Evolutionary conservation across 768 basidiomycete genomes (phyloP).

Genomic region (Leccinum barrowsii): DNA sequence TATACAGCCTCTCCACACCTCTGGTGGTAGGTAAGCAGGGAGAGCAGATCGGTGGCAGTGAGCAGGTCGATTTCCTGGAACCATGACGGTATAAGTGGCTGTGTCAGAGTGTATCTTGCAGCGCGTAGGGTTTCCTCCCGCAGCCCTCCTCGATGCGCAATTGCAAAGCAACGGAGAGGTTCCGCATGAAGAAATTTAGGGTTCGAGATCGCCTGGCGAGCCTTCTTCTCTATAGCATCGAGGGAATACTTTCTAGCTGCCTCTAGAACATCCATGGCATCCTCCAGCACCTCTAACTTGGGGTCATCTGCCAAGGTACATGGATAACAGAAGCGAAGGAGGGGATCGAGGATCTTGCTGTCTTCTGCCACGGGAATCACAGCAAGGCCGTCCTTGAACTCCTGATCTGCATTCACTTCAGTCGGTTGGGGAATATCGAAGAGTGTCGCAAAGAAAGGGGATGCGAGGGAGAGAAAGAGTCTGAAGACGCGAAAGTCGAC

Average conservation of each 20-base stretch:
- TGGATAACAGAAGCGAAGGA: background rate
- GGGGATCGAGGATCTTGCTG: background rate
- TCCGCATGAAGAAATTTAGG: background rate
- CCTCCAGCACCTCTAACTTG: background rate
- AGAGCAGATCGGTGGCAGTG: conserved; percentile 21
- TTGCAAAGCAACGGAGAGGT: background rate
- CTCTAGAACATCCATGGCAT: background rate
- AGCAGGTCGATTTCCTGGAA: conserved; percentile 27
- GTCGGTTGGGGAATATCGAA: conserved; percentile 29
- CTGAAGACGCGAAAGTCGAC: background rate
- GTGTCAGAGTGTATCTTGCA: conserved; percentile 18
- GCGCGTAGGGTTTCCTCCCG: background rate
- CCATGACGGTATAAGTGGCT: conserved; percentile 20
- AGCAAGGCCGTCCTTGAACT: background rate
- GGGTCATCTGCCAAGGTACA: background rate
- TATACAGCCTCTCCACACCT: conserved; percentile 13
- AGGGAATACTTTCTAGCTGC: background rate
- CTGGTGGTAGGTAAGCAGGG: conserved; percentile 20
- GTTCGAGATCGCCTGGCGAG: background rate
- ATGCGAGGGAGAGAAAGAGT: background rate
- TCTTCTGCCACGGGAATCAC: background rate
- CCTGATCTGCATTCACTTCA: background rate
- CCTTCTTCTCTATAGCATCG: background rate
- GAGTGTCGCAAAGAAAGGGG: background rate
- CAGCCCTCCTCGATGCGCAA: background rate